Evolutionary conservation across 2,329 filamentous ascomycete genomes (phyloP).

Genomic region (Sporothrix dimorphospora): DNA sequence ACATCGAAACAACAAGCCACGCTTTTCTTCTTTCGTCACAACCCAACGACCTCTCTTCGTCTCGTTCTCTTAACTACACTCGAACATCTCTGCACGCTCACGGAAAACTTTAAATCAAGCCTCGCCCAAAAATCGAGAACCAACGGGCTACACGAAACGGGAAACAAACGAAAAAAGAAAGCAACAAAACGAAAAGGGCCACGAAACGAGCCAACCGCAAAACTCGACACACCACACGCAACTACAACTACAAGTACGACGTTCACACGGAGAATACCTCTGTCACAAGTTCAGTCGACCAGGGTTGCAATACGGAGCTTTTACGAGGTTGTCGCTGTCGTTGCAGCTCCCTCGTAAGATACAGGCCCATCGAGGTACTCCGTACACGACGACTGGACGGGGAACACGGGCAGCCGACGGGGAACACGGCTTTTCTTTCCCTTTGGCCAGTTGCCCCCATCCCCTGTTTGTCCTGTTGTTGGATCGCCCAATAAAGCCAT

Average conservation of each 20-base stretch:
- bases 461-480: not conserved
- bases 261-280: not conserved
- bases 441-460: not conserved
- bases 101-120: not conserved
- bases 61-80: not conserved
- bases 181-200: not conserved
- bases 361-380: too few species aligned
- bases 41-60: not conserved
- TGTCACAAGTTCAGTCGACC: not conserved
- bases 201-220: not conserved
- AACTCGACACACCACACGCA: not conserved
- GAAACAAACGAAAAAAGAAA: constrained; percentile 2
- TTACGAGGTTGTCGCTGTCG: not conserved
- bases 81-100: not conserved
- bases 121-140: not conserved
- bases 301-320: constrained; percentile 10
- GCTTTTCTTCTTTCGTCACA: not conserved
- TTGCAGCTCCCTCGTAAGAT: too few species aligned
- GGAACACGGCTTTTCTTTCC: constrained; percentile 26
- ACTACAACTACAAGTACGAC: not conserved
- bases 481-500: not conserved
- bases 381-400: constrained; percentile 4
- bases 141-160: not conserved
- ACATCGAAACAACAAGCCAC: not conserved
- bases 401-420: constrained; percentile 16